Evolutionary conservation across 2,329 filamentous ascomycete genomes (phyloP), one percentile per base, ranked within the genome.

Genomic region (Drechslerella dactyloides): DNA sequence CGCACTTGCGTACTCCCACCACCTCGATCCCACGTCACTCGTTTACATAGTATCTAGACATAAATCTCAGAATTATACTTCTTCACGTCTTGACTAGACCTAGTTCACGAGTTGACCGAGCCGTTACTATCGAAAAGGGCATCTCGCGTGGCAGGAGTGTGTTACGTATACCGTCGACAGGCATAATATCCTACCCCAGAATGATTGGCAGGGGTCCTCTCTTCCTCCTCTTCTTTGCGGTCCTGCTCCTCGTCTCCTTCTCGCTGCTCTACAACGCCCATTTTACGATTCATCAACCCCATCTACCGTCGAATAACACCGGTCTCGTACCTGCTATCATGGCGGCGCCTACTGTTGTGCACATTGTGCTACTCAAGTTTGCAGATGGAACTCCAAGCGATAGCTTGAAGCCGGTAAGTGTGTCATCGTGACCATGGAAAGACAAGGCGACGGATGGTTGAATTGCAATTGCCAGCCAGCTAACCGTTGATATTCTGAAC

Each of bases 141-240:
- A 15, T 21, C 15, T 48, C 19, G 17, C 44, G 44, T 44, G 13
- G 40, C 40, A 15, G 15, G 13, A 44, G 4, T 17, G 40, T 17
- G 40, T 44, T 48, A 19, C 11, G 44, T 4, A 48, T 48, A 19
- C 44, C 44, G 27, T 33, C 27, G 27, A 33, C 27, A 8, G 4
- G 8, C 15, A 5, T 5, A 48, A 58, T 3, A 50, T 33, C 48
- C 37, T 5, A 2, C 35, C 58, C 51, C 44, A 37, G 27, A 50
- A 70, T 72, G 68, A 72, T 72, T 55, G 68, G 68, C 50, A 60
- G 68, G 15, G 68, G 68, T 2, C 60, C 60, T 15, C 19, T 72
- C 55, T 72, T 72, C 23, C 60, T 72, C 50, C 68, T 72, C 60
- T 65, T 65, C 68, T 72, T 72, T 42, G 68, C 68, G 8, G 37